Conservation (phyloP, 2,329 filamentous ascomycete genomes). For the Chaetomium olivaceum region DNA sequence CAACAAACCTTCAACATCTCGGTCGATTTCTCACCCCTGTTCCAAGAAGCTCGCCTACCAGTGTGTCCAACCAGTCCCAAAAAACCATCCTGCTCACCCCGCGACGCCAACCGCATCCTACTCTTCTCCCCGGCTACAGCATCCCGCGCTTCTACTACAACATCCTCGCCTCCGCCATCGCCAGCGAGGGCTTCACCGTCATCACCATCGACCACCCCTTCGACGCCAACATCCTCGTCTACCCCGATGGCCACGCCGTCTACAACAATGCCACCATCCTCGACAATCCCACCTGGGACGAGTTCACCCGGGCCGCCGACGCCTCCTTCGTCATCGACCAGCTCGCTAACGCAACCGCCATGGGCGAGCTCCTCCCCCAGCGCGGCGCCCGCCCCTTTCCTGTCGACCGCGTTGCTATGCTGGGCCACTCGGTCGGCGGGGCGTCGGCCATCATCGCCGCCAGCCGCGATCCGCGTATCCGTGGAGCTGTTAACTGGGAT, state of each 20-base stretch:
- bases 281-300: neutral
- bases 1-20: constrained; percentile 19
- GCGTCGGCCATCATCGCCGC: constrained; percentile 10
- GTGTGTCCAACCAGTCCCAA: constrained; percentile 10
- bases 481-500: constrained; percentile 14
- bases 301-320: constrained; percentile 8
- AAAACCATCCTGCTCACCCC: neutral
- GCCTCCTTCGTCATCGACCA: constrained; percentile 13
- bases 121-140: constrained; percentile 19
- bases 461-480: constrained; percentile 14
- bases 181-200: constrained; percentile 16
- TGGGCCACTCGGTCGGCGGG: constrained; percentile 15
- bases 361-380: constrained; percentile 6
- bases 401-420: constrained; percentile 15
- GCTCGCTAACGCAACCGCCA: constrained; percentile 17
- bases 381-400: constrained; percentile 10
- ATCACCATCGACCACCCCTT: constrained; percentile 18
- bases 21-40: constrained; percentile 10
- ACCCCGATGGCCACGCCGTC: constrained; percentile 10
- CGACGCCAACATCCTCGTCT: constrained; percentile 16
- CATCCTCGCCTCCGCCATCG: constrained; percentile 16
- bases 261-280: constrained; percentile 14
- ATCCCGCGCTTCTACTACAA: constrained; percentile 16
- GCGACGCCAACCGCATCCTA: constrained; percentile 5
- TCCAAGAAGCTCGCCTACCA: constrained; percentile 17